Evolutionary conservation across 371 early-diverging fungal genomes (phyloP).

Genomic region (Mycotypha africana): DNA sequence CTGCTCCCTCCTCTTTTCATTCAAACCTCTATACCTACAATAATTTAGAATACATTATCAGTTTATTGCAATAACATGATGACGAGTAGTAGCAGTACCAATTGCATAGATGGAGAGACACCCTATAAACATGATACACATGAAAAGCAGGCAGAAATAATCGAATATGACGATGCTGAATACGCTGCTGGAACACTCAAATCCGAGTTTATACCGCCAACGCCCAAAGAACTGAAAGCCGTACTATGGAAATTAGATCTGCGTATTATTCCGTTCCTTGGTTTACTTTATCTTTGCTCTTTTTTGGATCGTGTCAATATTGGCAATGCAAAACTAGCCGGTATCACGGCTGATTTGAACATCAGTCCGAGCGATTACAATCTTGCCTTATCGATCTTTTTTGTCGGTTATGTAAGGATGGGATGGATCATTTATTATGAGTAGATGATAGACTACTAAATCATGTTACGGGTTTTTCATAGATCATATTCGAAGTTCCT

Average conservation of each 20-base stretch:
- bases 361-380: slow-evolving; percentile 46
- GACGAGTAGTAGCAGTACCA: too few species aligned
- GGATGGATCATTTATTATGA: too few species aligned
- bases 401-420: slow-evolving; percentile 50
- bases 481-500: slow-evolving; percentile 65
- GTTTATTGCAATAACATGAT: too few species aligned
- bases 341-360: slow-evolving; percentile 33
- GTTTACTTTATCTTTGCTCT: slow-evolving; percentile 45
- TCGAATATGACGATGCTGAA: slow-evolving; percentile 5
- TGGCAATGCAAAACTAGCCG: slow-evolving; percentile 58
- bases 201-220: slow-evolving; percentile 12
- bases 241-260: slow-evolving; percentile 41
- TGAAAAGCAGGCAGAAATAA: too few species aligned
- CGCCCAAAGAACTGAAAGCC: slow-evolving; percentile 15
- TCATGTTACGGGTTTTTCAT: slow-evolving; percentile 2
- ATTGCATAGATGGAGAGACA: too few species aligned
- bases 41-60: too few species aligned
- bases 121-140: too few species aligned
- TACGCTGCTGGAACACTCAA: neutral
- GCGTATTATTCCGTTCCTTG: slow-evolving; percentile 39
- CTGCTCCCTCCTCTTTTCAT: too few species aligned
- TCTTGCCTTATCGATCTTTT: slow-evolving; percentile 57
- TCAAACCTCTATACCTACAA: too few species aligned
- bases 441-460: too few species aligned
- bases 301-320: slow-evolving; percentile 53